These are phyloP conservation scores for Plasmopara halstedii DNA, from an alignment of 352 stramenopile genomes.

Conservation along the genomic window DNA sequence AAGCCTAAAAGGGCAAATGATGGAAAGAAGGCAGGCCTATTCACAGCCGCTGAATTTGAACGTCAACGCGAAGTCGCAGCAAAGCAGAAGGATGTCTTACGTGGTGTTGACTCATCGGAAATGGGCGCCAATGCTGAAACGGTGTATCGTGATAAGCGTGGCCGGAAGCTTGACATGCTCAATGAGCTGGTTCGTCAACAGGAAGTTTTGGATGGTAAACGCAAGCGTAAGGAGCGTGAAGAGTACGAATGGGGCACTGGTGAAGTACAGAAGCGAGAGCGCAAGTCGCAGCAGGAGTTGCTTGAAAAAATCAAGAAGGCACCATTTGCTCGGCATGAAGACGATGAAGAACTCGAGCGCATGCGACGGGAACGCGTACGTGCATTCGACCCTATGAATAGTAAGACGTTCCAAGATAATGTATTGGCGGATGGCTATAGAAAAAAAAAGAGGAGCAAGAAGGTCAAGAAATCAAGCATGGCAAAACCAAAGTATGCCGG, in stretches of 20 bases:
- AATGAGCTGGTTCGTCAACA: conserved; percentile 79
- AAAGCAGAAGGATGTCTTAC: conserved; percentile 47
- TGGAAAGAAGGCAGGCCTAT: conserved; percentile 38
- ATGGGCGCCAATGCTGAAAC: conserved; percentile 74
- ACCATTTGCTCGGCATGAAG: conserved; percentile 58
- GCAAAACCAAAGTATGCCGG: conserved; percentile 61
- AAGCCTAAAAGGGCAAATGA: background rate
- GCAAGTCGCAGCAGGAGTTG: conserved; percentile 43
- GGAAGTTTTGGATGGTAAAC: conserved; percentile 69
- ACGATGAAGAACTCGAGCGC: conserved; percentile 64
- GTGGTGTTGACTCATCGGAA: conserved; percentile 38
- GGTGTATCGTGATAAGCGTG: conserved; percentile 78
- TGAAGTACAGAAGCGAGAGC: conserved; percentile 70
- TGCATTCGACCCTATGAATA: conserved; percentile 74
- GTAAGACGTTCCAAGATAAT: conserved; percentile 66
- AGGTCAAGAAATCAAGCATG: conserved; percentile 23
- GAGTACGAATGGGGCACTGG: conserved; percentile 82
- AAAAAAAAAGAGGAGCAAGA: conserved; percentile 39
- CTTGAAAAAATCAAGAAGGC: conserved; percentile 56
- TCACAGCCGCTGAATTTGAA: conserved; percentile 63
- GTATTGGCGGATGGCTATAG: conserved; percentile 21
- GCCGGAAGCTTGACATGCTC: conserved; percentile 80
- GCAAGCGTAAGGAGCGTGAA: conserved; percentile 64
- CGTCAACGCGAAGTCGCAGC: conserved; percentile 41
- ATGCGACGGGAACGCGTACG: conserved; percentile 48